A percentile compares a stretch with the other conserved stretches of the same genome.
These are phyloP conservation scores for Pseudonectria buxi DNA, from an alignment of 2,329 filamentous ascomycete genomes.

Conservation along the genomic window DNA sequence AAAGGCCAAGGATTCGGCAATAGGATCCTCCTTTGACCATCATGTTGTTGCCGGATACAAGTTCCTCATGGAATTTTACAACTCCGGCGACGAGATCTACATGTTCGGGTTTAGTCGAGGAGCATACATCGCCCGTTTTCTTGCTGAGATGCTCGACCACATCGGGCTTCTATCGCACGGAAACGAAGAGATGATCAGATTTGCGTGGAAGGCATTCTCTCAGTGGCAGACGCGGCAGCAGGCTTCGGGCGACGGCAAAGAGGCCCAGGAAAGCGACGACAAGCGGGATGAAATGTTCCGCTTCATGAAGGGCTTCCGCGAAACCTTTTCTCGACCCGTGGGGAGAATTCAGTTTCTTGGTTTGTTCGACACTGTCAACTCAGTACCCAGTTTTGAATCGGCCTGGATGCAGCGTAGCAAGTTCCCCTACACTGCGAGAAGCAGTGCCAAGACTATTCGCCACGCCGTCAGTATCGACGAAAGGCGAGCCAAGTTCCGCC, in stretches of 20 bases:
- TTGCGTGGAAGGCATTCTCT: conserved; percentile 77
- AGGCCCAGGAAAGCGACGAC: conserved; percentile 34
- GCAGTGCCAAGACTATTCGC: conserved; percentile 54
- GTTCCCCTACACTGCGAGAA: conserved; percentile 61
- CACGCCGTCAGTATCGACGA: conserved; percentile 68
- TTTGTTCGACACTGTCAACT: conserved; percentile 77
- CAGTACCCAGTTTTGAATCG: conserved; percentile 68
- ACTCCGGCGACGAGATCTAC: conserved; percentile 57
- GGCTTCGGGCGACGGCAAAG: conserved; percentile 34
- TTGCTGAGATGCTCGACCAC: conserved; percentile 80
- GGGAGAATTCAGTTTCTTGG: conserved; percentile 69
- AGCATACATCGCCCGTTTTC: conserved; percentile 65
- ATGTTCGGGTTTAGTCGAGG: conserved; percentile 71
- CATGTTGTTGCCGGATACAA: conserved; percentile 80
- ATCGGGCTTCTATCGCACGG: conserved; percentile 73
- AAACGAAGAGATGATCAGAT: conserved; percentile 78
- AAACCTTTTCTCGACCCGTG: conserved; percentile 73
- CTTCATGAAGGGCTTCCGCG: conserved; percentile 73
- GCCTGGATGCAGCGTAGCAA: conserved; percentile 73
- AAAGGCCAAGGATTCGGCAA: conserved; percentile 70
- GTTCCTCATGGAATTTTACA: conserved; percentile 70
- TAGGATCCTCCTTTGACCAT: conserved; percentile 73
- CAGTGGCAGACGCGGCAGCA: conserved; percentile 60
- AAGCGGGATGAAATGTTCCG: conserved; percentile 54
- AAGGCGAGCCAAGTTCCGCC: conserved; percentile 63